Percentiles rank a stretch among this genome's conserved stretches.
These are phyloP conservation scores for Globisporangium heterothallicum DNA, from an alignment of 352 stramenopile species.

Conservation along the genomic window DNA sequence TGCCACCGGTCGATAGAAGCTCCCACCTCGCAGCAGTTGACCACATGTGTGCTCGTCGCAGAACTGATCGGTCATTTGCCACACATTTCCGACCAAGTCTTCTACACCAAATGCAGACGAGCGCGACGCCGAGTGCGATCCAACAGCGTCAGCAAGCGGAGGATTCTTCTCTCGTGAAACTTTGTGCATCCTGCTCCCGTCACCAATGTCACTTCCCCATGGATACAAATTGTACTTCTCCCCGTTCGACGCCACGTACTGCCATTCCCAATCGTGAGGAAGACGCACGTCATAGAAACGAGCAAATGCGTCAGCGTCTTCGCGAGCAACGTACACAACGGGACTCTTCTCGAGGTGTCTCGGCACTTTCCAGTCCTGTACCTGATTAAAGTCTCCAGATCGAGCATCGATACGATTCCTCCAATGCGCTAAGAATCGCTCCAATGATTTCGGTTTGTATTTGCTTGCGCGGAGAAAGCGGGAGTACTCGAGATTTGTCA, in stretches of 20 bases:
- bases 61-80: slow-evolving; percentile 85
- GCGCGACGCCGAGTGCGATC: slow-evolving; percentile 37
- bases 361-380: slow-evolving; percentile 44
- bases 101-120: slow-evolving; percentile 49
- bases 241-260: slow-evolving; percentile 79
- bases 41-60: slow-evolving; percentile 78
- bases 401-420: slow-evolving; percentile 25
- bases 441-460: slow-evolving; percentile 48
- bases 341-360: slow-evolving; percentile 40
- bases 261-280: slow-evolving; percentile 83
- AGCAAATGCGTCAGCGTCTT: slow-evolving; percentile 69
- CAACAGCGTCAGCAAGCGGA: slow-evolving; percentile 36
- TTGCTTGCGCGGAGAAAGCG: slow-evolving; percentile 45
- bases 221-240: slow-evolving; percentile 49
- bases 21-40: slow-evolving; percentile 70
- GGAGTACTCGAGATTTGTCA: slow-evolving; percentile 71
- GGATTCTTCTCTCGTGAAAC: slow-evolving; percentile 37
- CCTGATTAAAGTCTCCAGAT: slow-evolving; percentile 9
- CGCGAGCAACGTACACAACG: slow-evolving; percentile 67
- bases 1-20: slow-evolving; percentile 60
- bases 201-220: slow-evolving; percentile 41
- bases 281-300: slow-evolving; percentile 69
- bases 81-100: slow-evolving; percentile 78
- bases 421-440: slow-evolving; percentile 77
- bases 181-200: slow-evolving; percentile 12